phyloP scores from a whole-genome alignment of 2,329 filamentous ascomycete genomes.

The Purpureocillium takamizusanense region DNA sequence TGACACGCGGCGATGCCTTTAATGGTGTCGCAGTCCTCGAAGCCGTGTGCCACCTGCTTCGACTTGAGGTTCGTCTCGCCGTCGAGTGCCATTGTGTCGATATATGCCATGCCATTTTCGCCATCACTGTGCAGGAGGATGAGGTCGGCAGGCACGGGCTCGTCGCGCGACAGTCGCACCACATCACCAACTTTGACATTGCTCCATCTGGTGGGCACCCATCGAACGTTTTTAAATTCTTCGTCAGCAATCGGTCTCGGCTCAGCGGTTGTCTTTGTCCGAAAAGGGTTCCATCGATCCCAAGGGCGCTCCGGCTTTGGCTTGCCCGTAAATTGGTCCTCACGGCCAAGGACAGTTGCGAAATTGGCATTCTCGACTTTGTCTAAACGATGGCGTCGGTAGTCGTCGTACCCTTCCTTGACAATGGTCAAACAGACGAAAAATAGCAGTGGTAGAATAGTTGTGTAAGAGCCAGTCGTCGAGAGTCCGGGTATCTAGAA shows the following conservation, averaged over 20 bases:
- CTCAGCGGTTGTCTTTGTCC: slow-evolving; percentile 16
- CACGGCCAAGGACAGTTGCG: slow-evolving; percentile 33
- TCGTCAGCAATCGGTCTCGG: slow-evolving; percentile 33
- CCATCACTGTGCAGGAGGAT: slow-evolving; percentile 69
- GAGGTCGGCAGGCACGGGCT: slow-evolving; percentile 75
- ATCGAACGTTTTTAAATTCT: slow-evolving; percentile 49
- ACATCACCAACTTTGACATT: slow-evolving; percentile 41
- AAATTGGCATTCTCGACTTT: slow-evolving; percentile 64
- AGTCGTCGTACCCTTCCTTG: slow-evolving; percentile 85
- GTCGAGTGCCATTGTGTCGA: slow-evolving; percentile 78
- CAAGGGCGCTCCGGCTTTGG: slow-evolving; percentile 12
- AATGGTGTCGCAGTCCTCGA: slow-evolving; percentile 48
- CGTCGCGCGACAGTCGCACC: slow-evolving; percentile 52
- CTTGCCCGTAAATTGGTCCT: slow-evolving; percentile 22
- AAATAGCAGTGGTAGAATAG: slow-evolving; percentile 63
- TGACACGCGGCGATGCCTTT: slow-evolving; percentile 41
- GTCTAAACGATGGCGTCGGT: slow-evolving; percentile 69
- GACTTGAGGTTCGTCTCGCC: slow-evolving; percentile 77
- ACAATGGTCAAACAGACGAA: slow-evolving; percentile 73
- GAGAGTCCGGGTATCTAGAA: slow-evolving; percentile 55
- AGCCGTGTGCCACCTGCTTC: slow-evolving; percentile 56
- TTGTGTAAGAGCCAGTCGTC: slow-evolving; percentile 68
- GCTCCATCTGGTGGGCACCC: slow-evolving; percentile 41
- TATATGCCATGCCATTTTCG: slow-evolving; percentile 70
- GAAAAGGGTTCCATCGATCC: slow-evolving; percentile 23